Percentiles rank a stretch among this genome's conserved stretches.
These are phyloP conservation scores for Chiua virens DNA, from an alignment of 768 basidiomycete genomes.

Conservation along the genomic window DNA sequence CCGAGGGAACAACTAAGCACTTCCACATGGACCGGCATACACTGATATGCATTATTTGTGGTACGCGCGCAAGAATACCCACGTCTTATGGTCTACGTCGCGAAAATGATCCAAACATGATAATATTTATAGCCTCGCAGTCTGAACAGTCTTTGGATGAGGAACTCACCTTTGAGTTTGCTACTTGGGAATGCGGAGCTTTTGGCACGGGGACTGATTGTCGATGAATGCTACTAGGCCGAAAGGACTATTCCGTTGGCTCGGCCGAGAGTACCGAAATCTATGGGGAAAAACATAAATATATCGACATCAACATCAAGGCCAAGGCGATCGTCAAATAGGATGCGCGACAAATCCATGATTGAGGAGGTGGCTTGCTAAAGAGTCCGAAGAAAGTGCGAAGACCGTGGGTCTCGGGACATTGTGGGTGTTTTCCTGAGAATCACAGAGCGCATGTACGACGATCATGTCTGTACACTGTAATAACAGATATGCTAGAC, in stretches of 20 bases:
- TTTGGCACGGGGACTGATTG: too few species aligned
- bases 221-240: too few species aligned
- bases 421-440: not conserved
- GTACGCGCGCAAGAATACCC: constrained; percentile 8
- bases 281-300: not conserved
- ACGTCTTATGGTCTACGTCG: not conserved
- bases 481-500: constrained; percentile 1
- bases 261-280: not conserved
- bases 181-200: not conserved
- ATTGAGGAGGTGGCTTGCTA: not conserved
- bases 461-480: constrained; percentile 5
- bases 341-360: not conserved
- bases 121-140: not conserved
- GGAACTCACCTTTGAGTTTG: not conserved
- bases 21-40: constrained; percentile 7
- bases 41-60: not conserved
- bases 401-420: not conserved
- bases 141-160: not conserved
- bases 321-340: not conserved
- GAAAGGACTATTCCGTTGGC: not conserved
- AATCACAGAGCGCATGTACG: not conserved
- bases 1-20: constrained; percentile 10
- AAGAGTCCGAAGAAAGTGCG: not conserved
- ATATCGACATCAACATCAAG: not conserved
- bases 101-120: not conserved